Conservation (phyloP, 2,329 filamentous ascomycete species). For the Fusarium hostae region DNA sequence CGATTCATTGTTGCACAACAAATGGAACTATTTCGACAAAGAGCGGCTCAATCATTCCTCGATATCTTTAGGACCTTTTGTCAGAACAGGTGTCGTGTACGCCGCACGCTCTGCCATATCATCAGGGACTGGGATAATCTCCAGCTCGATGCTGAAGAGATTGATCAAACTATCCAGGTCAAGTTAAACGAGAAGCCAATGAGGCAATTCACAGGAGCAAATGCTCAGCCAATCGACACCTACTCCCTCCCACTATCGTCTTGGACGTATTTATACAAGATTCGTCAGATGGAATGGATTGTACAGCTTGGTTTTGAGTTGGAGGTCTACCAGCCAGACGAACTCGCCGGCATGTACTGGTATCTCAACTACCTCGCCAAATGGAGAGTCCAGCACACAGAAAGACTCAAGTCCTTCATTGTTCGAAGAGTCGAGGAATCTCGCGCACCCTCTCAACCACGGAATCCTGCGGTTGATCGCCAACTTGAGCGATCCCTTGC, state of each 20-base stretch:
- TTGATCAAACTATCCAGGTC: conserved; percentile 74
- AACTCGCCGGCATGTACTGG: conserved; percentile 91
- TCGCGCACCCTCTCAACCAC: conserved; percentile 16
- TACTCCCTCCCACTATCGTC: conserved; percentile 81
- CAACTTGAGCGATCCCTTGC: conserved; percentile 62
- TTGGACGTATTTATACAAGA: conserved; percentile 91
- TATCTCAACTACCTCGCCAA: conserved; percentile 81
- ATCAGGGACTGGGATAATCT: conserved; percentile 86
- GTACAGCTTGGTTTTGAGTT: conserved; percentile 95
- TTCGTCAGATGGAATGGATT: conserved; percentile 87
- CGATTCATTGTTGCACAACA: conserved; percentile 77
- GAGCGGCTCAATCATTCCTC: conserved; percentile 76
- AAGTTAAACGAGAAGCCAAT: conserved; percentile 71
- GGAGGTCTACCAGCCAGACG: conserved; percentile 86
- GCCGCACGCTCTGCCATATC: conserved; percentile 88
- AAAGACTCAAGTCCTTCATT: conserved; percentile 77
- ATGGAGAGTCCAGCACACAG: conserved; percentile 74
- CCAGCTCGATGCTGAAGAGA: conserved; percentile 82
- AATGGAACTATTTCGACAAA: conserved; percentile 76
- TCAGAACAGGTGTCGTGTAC: conserved; percentile 88
- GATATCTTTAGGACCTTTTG: conserved; percentile 87
- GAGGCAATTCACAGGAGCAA: conserved; percentile 54
- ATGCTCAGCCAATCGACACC: conserved; percentile 59
- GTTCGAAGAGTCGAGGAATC: conserved; percentile 52
- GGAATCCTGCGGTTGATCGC: conserved; percentile 49